Conservation (phyloP, 2,329 filamentous ascomycete species). For the Cadophora malorum region DNA sequence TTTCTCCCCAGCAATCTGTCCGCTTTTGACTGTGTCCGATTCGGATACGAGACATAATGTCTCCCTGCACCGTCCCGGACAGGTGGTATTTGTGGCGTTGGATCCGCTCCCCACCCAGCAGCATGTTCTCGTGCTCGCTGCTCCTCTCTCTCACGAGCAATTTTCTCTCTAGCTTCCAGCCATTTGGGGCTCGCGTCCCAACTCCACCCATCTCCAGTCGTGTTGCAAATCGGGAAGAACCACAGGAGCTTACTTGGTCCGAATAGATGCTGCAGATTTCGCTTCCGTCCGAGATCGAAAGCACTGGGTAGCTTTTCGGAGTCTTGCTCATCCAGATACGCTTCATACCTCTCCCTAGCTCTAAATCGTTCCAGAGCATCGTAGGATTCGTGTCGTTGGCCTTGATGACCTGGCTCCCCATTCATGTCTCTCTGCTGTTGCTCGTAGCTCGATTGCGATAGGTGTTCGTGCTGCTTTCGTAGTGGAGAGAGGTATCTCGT, state of each 20-base stretch:
- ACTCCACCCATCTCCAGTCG: slow-evolving; percentile 88
- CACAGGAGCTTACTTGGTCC: slow-evolving; percentile 76
- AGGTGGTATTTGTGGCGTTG: slow-evolving; percentile 28
- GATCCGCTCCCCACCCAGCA: slow-evolving; percentile 67
- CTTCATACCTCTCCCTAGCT: slow-evolving; percentile 72
- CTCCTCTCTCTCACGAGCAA: slow-evolving; percentile 62
- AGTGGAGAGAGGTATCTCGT: slow-evolving; percentile 89
- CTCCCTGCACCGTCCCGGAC: slow-evolving; percentile 39
- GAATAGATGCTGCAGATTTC: slow-evolving; percentile 83
- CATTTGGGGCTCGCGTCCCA: slow-evolving; percentile 89
- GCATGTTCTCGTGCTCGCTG: slow-evolving; percentile 68
- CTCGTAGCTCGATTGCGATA: slow-evolving; percentile 54
- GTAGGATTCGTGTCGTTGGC: slow-evolving; percentile 47
- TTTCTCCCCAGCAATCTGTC: slow-evolving; percentile 46
- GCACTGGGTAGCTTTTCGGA: slow-evolving; percentile 88
- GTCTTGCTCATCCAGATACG: slow-evolving; percentile 90
- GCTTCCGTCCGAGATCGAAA: slow-evolving; percentile 86
- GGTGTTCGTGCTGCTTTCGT: slow-evolving; percentile 71
- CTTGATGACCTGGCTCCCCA: slow-evolving; percentile 31
- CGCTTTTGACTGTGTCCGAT: slow-evolving; percentile 43
- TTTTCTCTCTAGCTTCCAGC: slow-evolving; percentile 70
- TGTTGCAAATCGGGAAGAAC: slow-evolving; percentile 82
- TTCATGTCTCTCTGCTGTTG: slow-evolving; percentile 78
- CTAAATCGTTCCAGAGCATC: slow-evolving; percentile 65
- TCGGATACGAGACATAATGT: slow-evolving; percentile 43